Evolutionary conservation across 2,329 filamentous ascomycete species (phyloP), one percentile per base, ranked within the genome.

Genomic region (Fusarium sp.): DNA sequence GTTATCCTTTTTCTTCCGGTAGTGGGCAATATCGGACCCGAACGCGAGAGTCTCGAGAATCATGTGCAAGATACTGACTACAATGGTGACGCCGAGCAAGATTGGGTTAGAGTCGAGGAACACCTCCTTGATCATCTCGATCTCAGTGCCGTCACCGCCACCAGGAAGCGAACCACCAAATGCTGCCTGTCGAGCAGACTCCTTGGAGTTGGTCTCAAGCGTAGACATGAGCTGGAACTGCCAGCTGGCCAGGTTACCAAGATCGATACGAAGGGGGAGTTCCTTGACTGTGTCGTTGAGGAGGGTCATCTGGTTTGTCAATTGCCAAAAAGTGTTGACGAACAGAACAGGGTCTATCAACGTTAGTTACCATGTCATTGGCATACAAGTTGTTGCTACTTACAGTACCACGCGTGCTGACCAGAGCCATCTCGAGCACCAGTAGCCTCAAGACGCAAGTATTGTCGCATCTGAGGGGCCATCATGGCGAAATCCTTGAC

Each of bases 1-100:
- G 66, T 97, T 96, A 84, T 98, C 97, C 87, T 99, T 99, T 92
- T 99, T 99, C 86, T 98, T 98, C 80, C 95, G 94, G 90, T 96
- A 99, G 83, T 99, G 96, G 54, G 94, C 91, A 80, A 99, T 97
- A 80, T 99, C 96, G 80, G 93, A 97, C 79, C 97, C 97, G 85
- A 99, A 99, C 4, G 96, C 96, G 38, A 99, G 89, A 79, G 93
- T 95, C 83, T 99, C 96, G 72, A 99, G 95, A 75, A 99, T 86
- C 88, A 97, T 94, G 84, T 99, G 96, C 42, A 96, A 87, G 64
- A 99, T 88, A 72, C 91, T 95, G 76, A 97, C 96, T 14, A 97
- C 82, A 31, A 90, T 90, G 2, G 96, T 99, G 37, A 97, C 91
- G 31, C 88, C 91, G 42, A 99, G 90, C 35, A 99, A 90, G 80